Evolutionary conservation across 2,329 filamentous ascomycete species (phyloP), one percentile per base, ranked within the genome.

Genomic region (Triangularia setosa): DNA sequence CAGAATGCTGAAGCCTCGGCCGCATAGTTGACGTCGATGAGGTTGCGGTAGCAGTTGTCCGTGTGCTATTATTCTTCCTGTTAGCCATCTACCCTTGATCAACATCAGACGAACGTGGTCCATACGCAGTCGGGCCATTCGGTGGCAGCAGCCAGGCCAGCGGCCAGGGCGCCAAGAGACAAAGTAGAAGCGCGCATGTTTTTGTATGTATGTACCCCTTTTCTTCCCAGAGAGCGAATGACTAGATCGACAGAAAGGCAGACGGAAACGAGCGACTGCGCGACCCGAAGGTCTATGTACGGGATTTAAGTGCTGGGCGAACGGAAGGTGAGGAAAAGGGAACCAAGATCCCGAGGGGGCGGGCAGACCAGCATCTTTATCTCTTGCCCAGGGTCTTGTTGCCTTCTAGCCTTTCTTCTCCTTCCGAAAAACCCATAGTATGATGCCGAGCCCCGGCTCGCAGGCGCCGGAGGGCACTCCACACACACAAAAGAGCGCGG

Each of bases 31-130:
- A 21, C 25, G 28, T 72, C 70, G 54, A 63, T 65, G 65, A 72
- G 30, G 25, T 72, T 63, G 48, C 66, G 63, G 66, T 71, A 72
- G 65, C 71, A 72, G 67, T 70, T 70, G 64, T 71, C 68, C 14
- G 61, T 18, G 35, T 71, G 68, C 69, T 71, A 25, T 52, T 44
- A 25, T 48, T 11, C 6, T 40, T 12, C 30, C 11, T n/a, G 44
- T 35, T 16, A 16, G 58, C 64, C 56, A 63, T 27, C 11, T 25
- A 6, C 7, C 23, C 21, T 27, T 12, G 7, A 55, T n/a, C 8
- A 28, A 11, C 53, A 35, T 53, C 9, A 27, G 12, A 40, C 18
- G 14, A 7, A 44, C 24, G 28, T 7, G 16, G n/a, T 63, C 24
- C 44, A 14, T 65, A 72, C 70, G 61, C 70, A 72, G 57, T 70